Base-by-base conservation (phyloP, 768 basidiomycete species). In the Suillus occidentalis region DNA sequence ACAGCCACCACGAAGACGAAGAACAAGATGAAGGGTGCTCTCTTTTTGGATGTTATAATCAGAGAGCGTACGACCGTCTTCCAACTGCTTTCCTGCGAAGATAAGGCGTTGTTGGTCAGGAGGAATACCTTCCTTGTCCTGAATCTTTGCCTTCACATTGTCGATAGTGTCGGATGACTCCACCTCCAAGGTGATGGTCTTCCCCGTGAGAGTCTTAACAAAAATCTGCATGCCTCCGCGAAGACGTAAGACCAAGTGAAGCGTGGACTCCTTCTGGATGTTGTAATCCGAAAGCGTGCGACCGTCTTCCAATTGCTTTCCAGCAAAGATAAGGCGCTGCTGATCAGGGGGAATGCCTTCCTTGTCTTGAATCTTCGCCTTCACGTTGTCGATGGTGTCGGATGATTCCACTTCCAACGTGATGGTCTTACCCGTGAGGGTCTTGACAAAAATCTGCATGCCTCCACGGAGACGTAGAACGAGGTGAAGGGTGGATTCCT, bases 281-380 rank as follows among this genome's bases (percentile, higher is more conserved):
- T 91, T 90, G 73, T 91, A 91, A 62, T 91, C 89, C 0, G 89
- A 81, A 5, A 95, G 84, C 0, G 95, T 97, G 57, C 95, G 90
- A 4, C 95, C 95, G 63, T 97, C 95, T 75, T 97, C 95, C 13
- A 96, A 80, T 72, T 97, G 95, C 82, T 97, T 97, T 55, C 95
- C 95, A 53, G 95, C 95, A 68, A 96, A 97, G 75, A 92, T 94
- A 55, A 95, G 80, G 52, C 94, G 90, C 72, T 96, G 95, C 72
- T 95, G 93, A 69, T 95, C 90, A 3, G 91, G 43, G 34, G 90
- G 90, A 37, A 92, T 92, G 0, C 91, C 91, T 66, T 91, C 91
- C 77, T 90, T 91, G 72, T 92, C 90, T 69, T 91, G 90, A 22
- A 92, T 91, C 81, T 90, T 90, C 3, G 88, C 84, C 76, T 89